Evolutionary conservation across 495 filamentous ascomycete species (phyloP).

Genomic region (Gamarada debralockiae): DNA sequence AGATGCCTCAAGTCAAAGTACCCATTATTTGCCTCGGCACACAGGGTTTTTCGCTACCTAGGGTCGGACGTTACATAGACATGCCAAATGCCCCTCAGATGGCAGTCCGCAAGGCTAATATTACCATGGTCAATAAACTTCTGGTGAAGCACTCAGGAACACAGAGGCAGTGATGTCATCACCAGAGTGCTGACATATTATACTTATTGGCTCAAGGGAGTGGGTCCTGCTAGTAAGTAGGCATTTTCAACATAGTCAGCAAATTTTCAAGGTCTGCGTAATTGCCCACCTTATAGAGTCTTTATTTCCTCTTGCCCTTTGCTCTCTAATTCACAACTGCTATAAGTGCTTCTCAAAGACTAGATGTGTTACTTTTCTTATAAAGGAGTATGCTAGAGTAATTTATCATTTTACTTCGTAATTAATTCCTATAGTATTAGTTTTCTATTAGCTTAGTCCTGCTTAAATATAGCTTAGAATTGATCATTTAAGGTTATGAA

Average conservation of each 20-base stretch:
- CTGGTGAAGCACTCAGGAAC: no score
- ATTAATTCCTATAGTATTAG: no score
- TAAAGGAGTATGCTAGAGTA: slow-evolving; percentile 9
- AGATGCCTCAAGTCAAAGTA: not conserved
- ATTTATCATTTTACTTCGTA: no score
- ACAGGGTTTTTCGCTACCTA: not conserved
- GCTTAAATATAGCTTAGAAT: no score
- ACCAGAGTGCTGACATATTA: not conserved
- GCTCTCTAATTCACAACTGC: slow-evolving; percentile 6
- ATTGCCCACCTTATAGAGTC: slow-evolving; percentile 7
- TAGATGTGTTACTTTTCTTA: slow-evolving; percentile 3
- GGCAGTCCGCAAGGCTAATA: no score
- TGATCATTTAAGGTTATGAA: no score
- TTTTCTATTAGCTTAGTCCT: no score
- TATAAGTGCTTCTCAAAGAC: slow-evolving; percentile 9
- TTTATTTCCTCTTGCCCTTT: slow-evolving; percentile 1
- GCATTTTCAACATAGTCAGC: slow-evolving; percentile 2
- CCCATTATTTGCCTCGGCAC: not conserved
- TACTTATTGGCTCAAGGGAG: slow-evolving; percentile 2
- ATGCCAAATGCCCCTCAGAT: no score
- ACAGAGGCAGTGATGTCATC: not conserved
- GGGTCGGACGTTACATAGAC: not conserved
- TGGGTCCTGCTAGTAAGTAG: slow-evolving; percentile 10
- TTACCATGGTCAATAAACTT: no score
- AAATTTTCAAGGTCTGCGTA: slow-evolving; percentile 1